Conservation (phyloP, 2,329 filamentous ascomycete species). For the Alternaria hordeiaustralica region DNA sequence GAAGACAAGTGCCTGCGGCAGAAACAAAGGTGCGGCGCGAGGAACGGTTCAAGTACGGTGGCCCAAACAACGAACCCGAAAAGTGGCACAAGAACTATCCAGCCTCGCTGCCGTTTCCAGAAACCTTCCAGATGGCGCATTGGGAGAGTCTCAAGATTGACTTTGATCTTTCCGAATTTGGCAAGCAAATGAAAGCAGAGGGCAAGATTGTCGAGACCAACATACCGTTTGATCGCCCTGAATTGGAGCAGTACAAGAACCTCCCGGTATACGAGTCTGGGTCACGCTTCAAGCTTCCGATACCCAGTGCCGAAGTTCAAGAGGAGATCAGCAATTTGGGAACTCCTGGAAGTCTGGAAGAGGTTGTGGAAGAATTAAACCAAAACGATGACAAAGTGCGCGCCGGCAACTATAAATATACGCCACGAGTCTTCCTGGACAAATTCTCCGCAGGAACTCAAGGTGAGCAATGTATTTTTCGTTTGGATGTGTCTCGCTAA, state of each 20-base stretch:
- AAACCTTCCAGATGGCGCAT: conserved; percentile 35
- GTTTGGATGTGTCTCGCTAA: not conserved
- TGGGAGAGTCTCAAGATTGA: conserved; percentile 41
- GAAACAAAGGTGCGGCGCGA: conserved; percentile 2
- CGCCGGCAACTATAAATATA: conserved; percentile 14
- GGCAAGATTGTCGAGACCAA: conserved; percentile 17
- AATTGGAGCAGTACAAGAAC: conserved; percentile 13
- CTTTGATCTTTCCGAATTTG: conserved; percentile 28
- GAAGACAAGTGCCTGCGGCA: not conserved
- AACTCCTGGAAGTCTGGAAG: conserved; percentile 1
- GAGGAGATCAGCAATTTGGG: conserved; percentile 7
- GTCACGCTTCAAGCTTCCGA: conserved; percentile 37
- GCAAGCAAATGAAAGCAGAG: conserved; percentile 13
- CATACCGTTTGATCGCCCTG: conserved; percentile 23
- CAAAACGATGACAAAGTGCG: not conserved
- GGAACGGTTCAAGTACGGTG: conserved; percentile 34
- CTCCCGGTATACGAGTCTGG: conserved; percentile 34
- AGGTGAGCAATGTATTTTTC: not conserved
- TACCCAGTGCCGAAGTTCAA: not conserved
- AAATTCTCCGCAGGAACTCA: conserved; percentile 9
- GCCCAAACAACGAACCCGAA: conserved; percentile 29
- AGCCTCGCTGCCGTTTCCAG: conserved; percentile 33
- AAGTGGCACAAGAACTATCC: conserved; percentile 29
- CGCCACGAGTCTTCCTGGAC: conserved; percentile 29
- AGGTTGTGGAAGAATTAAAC: conserved; percentile 20